A percentile compares a stretch with the other conserved stretches of the same genome.
Conservation (phyloP, 805 yeast species). For the Candida jianshihensis region DNA sequence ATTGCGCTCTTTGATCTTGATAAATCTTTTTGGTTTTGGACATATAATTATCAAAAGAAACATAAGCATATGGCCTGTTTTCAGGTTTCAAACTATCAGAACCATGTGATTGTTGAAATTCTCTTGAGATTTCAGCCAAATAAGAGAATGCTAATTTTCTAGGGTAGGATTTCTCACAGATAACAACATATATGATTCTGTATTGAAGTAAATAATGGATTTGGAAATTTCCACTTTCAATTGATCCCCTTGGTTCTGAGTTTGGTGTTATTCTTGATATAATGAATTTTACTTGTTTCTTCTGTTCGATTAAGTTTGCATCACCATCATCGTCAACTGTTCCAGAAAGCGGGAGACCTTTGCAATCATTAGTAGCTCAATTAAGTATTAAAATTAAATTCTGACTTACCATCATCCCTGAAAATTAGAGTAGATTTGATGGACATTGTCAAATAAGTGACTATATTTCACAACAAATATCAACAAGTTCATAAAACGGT, state of each 20-base stretch:
- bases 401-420: slow-evolving; percentile 43
- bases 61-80: slow-evolving; percentile 87
- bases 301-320: slow-evolving; percentile 60
- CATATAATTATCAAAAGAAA: slow-evolving; percentile 71
- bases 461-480: too few species aligned
- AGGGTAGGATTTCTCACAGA: slow-evolving; percentile 76
- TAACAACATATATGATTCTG: slow-evolving; percentile 68
- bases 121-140: slow-evolving; percentile 71
- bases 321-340: slow-evolving; percentile 79
- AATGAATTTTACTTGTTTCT: slow-evolving; percentile 75
- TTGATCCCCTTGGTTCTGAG: slow-evolving; percentile 78
- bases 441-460: slow-evolving; percentile 25
- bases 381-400: too few species aligned
- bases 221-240: slow-evolving; percentile 67
- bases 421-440: slow-evolving; percentile 61
- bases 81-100: slow-evolving; percentile 50
- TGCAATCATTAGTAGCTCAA: neutral
- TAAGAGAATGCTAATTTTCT: slow-evolving; percentile 85
- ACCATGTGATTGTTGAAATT: slow-evolving; percentile 76
- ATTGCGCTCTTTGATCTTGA: slow-evolving; percentile 86
- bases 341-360: slow-evolving; percentile 71
- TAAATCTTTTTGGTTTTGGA: slow-evolving; percentile 84
- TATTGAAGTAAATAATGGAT: slow-evolving; percentile 66
- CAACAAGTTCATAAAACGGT: too few species aligned
- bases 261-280: slow-evolving; percentile 68